Evolutionary conservation across 768 basidiomycete genomes (phyloP), one percentile per base, ranked within the genome.

Genomic region (Pleurotus giganteus): DNA sequence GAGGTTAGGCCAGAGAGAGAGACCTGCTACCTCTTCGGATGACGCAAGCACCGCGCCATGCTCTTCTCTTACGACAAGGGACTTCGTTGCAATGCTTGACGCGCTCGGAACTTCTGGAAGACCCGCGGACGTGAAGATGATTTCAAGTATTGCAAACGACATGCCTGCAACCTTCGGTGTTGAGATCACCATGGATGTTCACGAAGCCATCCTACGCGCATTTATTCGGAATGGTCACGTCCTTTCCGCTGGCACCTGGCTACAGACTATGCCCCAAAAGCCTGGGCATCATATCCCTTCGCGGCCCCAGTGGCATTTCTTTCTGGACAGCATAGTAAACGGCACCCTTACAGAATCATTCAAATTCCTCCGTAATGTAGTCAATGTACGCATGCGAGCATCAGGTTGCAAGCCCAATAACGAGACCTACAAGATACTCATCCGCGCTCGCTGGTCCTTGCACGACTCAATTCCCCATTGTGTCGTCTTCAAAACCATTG

Each of bases 241-340:
- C 6, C 69, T 71, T 45, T 71, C 77, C 11, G 74, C 80, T 34
- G 62, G 74, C 24, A 66, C 73, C 21, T 85, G 86, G 79, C 67
- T 89, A 2, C 61, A 60, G 41, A 70, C 70, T n/a, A 84, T 88
- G 76, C 72, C 78, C 12, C 67, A 67, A 23, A 77, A 77, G 47
- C 73, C 82, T 2, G 78, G 77, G 2, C 62, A 74, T 31, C 58
- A 77, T 41, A 64, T 63, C 4, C 83, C 84, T 0, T 75, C 77
- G 21, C 66, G 77, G 32, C 70, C 77, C 19, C 83, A 84, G 54
- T 83, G 83, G 71, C 79, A 86, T 57, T 56, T 74, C 8, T 75
- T 85, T 57, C 68, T 88, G 31, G 70, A 78, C 32, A 66, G 69
- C 57, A 61, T 63, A 8, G 59, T 67, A 39, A 46, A 46, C 12